Evolutionary conservation across 257 asterid genomes (phyloP), one percentile per base, ranked within the genome.

Genomic region (Penstemon barbatus): DNA sequence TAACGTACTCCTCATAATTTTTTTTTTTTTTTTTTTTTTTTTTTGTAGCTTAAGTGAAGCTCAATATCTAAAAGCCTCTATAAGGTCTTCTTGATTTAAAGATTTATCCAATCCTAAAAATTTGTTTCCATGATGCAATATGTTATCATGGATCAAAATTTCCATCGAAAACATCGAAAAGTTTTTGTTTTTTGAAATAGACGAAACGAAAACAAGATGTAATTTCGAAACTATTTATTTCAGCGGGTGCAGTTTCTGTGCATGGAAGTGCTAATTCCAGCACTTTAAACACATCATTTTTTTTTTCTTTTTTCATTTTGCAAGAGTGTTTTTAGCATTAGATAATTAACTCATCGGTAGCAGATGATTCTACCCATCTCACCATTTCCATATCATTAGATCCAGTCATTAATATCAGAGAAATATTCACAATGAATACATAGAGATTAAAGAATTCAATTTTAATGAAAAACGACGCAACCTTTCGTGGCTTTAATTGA

Each of bases 161-260:
- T 15, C 18, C 18, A 15, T 15, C 18, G 18, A 15, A 15, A 15
- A 15, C 18, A 15, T 15, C 18, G 0, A 15, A 15, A 15, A 15
- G 18, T 15, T 15, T 15, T 0, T 15, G 18, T 15, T 15, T 15
- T 15, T 15, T 15, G 18, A 15, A 72, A 82, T 87, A 15, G 18
- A 0, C 18, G 18, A 15, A 15, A 15, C 18, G 18, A 15, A 15
- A 15, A 15, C 18, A 15, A 41, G 84, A 82, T 66, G 80, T 85
- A 79, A 64, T 57, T 81, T 89, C 85, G 46, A 76, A 77, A 10
- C 73, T 78, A 25, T 72, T 81, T 73, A 85, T 85, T 64, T 90
- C 97, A 5, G 88, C 87, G 0, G 97, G 97, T 19, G 87, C 86
- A 8, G 90, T 88, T 72, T 88, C 88, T n/a, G 97, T 92, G 88